Base-by-base conservation (phyloP, 2,329 filamentous ascomycete species). In the Tolypocladium capitatum region DNA sequence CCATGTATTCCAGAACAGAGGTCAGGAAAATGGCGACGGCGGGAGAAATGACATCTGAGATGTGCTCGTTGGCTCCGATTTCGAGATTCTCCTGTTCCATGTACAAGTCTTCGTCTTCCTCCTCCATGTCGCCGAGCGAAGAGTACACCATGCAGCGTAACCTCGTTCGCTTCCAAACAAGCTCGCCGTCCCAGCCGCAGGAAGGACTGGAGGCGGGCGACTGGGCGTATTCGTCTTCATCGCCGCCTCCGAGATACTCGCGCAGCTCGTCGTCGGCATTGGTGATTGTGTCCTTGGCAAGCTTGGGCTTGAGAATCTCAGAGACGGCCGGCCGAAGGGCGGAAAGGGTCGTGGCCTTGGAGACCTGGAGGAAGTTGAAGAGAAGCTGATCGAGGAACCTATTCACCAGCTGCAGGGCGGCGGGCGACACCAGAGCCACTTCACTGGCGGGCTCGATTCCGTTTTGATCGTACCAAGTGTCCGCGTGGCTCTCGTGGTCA, bases 121-220 rank as follows among this genome's bases (percentile, higher is more conserved):
- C 92, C 64, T 98, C 94, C 76, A 98, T 82, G 60, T 98, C 91
- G 41, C 92, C 92, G 7, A 98, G 72, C 9, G 92, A 90, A 9
- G 90, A 97, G 63, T 97, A 97, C 21, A 98, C 91, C 92, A 98
- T 98, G 64, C 92, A 95, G 51, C 92, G 81, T 58, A 98, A 69
- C 47, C 92, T 81, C 0, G 90, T 92, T 55, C 92, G 79, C 69
- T 94, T 96, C 90, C 92, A 98, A 18, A 90, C 83, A 48, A 90
- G 74, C 61, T 96, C 86, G n/a, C 94, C 70, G 62, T 97, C 89
- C 80, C 91, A 97, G 55, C 84, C 80, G 2, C 73, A 73, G 11
- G 68, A 65, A 14, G 53, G 46, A 31, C 71, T 68, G 41, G 68
- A 66, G 24, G 74, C 72, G 41, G 76, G 67, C n/a, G 78, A 70